These are phyloP conservation scores for Ploettnerulaceae sp. DNA, from an alignment of 2,329 filamentous ascomycete genomes.

Conservation along the genomic window DNA sequence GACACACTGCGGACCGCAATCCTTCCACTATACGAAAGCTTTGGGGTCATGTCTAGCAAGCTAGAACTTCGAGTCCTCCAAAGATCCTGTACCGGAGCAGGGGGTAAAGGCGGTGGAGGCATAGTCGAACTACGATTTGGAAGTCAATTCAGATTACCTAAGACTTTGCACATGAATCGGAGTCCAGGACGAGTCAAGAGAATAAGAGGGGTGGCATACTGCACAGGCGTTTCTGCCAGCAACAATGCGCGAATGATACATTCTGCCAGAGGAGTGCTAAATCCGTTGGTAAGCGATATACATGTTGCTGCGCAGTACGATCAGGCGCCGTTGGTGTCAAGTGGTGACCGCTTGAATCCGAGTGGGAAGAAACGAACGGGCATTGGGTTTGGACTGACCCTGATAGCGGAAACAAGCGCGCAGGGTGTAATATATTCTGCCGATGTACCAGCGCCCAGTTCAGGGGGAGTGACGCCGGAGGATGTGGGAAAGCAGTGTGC, in stretches of 20 bases:
- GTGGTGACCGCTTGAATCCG: conserved; percentile 49
- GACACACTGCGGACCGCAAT: conserved; percentile 93
- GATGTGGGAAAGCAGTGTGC: conserved; percentile 87
- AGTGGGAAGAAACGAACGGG: conserved; percentile 65
- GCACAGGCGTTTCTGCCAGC: conserved; percentile 82
- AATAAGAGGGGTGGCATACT: conserved; percentile 89
- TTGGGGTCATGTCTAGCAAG: conserved; percentile 74
- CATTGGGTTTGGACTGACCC: conserved; percentile 83
- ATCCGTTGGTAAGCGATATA: conserved; percentile 79
- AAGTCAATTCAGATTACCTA: conserved; percentile 87
- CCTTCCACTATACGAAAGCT: conserved; percentile 81
- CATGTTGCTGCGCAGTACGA: conserved; percentile 83
- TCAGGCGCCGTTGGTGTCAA: conserved; percentile 51
- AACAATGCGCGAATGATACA: conserved; percentile 97
- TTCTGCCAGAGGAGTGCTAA: conserved; percentile 78
- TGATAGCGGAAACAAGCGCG: conserved; percentile 89
- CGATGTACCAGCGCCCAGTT: conserved; percentile 69
- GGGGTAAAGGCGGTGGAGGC: conserved; percentile 77
- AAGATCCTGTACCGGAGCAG: conserved; percentile 70
- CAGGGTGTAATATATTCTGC: conserved; percentile 79
- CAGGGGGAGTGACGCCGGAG: conserved; percentile 80
- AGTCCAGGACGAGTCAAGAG: conserved; percentile 80
- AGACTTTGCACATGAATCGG: conserved; percentile 83
- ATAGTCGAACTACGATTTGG: conserved; percentile 92
- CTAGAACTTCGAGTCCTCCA: conserved; percentile 81